These are phyloP conservation scores for Pinus tabuliformis DNA, from an alignment of 75 land plant species.

Conservation along the genomic window DNA sequence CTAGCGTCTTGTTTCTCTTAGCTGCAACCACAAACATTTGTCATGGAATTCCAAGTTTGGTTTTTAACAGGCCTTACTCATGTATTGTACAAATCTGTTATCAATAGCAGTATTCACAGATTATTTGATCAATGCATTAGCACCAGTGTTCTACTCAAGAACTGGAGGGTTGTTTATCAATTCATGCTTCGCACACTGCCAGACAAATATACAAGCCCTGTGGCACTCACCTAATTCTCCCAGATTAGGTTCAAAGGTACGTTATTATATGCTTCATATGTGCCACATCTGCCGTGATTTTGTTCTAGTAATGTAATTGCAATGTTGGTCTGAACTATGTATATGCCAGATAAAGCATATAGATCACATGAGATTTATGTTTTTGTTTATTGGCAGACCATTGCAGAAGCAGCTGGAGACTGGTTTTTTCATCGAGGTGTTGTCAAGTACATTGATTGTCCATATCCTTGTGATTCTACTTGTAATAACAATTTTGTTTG, in stretches of 20 bases:
- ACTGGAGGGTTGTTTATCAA: conserved; percentile 11
- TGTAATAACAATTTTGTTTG: conserved; percentile 16
- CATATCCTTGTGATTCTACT: conserved; percentile 55
- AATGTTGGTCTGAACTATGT: too few species aligned
- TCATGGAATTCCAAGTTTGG: not conserved
- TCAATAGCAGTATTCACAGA: not conserved
- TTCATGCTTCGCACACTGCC: conserved; percentile 31
- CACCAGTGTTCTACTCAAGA: not conserved
- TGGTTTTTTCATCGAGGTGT: conserved; percentile 42
- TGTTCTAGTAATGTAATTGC: too few species aligned
- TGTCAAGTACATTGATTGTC: conserved; percentile 33
- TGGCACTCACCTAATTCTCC: conserved; percentile 8
- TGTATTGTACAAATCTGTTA: not conserved
- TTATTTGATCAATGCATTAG: not conserved
- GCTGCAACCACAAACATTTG: not conserved
- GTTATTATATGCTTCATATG: not conserved
- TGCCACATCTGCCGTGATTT: too few species aligned
- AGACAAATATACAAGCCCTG: conserved; percentile 15
- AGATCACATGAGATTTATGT: too few species aligned
- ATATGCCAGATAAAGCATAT: too few species aligned
- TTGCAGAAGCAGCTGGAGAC: conserved; percentile 51
- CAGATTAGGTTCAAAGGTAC: not conserved
- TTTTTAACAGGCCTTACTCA: not conserved
- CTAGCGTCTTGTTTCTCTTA: not conserved
- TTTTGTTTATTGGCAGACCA: conserved; percentile 24